These are phyloP conservation scores for Syzygium grande DNA, from an alignment of 345 rosid species.

Conservation along the genomic window DNA sequence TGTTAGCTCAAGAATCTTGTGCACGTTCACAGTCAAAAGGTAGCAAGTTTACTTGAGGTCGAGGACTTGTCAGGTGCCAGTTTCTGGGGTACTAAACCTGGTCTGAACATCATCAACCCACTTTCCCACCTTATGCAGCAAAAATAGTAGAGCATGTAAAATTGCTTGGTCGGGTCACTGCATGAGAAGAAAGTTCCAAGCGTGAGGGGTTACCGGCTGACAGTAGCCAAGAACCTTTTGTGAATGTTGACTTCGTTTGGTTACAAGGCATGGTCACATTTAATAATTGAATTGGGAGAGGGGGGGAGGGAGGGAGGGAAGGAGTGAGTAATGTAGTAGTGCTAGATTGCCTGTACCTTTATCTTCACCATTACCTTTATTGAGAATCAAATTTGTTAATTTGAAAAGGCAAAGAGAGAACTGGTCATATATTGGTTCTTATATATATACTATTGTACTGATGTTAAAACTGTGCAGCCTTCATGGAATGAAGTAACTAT, in stretches of 20 bases:
- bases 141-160: background rate
- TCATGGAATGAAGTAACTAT: background rate
- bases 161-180: background rate
- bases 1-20: background rate
- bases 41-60: background rate
- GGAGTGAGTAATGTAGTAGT: background rate
- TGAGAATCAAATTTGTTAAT: background rate
- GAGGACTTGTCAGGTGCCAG: background rate
- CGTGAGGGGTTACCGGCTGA: background rate
- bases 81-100: background rate
- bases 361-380: background rate
- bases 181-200: background rate
- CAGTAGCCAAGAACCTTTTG: background rate
- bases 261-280: background rate
- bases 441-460: background rate
- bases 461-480: background rate
- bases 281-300: background rate
- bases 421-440: background rate
- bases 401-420: background rate
- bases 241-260: background rate
- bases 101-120: background rate
- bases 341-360: background rate
- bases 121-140: background rate
- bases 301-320: background rate
- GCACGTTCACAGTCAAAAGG: background rate